Evolutionary conservation across 108 stramenopile genomes (phyloP), one percentile per base, ranked within the genome.

Genomic region (Skeletonema tropicum): DNA sequence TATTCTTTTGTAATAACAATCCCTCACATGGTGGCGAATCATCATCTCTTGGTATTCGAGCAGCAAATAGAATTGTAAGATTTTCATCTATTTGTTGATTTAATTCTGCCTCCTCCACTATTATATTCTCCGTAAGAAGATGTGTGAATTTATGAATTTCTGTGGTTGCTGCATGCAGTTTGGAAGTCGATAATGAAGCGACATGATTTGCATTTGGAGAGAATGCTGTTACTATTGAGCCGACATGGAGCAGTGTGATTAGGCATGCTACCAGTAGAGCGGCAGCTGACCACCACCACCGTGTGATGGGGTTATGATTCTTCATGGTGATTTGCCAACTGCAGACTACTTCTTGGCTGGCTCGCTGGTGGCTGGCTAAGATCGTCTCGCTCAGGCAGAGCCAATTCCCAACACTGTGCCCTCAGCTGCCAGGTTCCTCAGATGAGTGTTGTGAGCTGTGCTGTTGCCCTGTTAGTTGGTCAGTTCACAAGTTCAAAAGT

Each of bases 41-140:
- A 21, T 55, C 52, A 55, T 55, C 52, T 39, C 1, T 38, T 52
- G 23, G 17, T 55, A 55, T 55, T 10, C 52, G 23, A 23, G 52
- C 52, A 55, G 52, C 52, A 55, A 55, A 55, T 55, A 55, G 21
- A 5, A 55, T 55, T 23, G 52, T 55, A 23, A 55, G 52, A 25
- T 55, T 55, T 23, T 25, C 52, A 25, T 55, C 52, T 10, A 55
- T 9, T 2, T 55, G 19, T 25, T 55, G 52, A 55, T 25, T 55
- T 55, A 55, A 25, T 25, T 55, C 52, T 25, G 23, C 23, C 21
- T 55, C 52, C 23, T 55, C 21, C 2, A 55, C 52, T 21, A 55
- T 55, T 10, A 55, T 55, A 55, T 55, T 55, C 19, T 55, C 10
- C 9, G 15, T 6, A 23, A 55, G 9, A 25, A 25, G 52, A 25